These are phyloP conservation scores for Cyanodermella asteris DNA, from an alignment of 2,329 filamentous ascomycete genomes.

Conservation along the genomic window DNA sequence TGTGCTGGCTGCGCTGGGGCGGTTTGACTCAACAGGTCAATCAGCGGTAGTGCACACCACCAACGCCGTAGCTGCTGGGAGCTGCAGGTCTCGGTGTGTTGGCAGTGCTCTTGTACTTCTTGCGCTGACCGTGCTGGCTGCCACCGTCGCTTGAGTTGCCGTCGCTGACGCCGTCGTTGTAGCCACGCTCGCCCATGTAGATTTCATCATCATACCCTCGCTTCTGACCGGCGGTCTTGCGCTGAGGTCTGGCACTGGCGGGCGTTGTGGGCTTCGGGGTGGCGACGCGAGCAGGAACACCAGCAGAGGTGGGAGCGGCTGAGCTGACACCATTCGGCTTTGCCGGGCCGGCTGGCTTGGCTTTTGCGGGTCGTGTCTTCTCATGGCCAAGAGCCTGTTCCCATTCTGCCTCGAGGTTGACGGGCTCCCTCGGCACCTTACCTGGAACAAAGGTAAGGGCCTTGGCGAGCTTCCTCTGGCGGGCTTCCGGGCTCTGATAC, in stretches of 20 bases:
- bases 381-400: constrained; percentile 27
- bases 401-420: constrained; percentile 26
- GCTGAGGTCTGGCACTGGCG: constrained; percentile 20
- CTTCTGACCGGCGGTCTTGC: constrained; percentile 26
- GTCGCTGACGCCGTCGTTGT: no score
- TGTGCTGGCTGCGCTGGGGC: no score
- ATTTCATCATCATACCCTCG: constrained; percentile 27
- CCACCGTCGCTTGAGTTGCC: no score
- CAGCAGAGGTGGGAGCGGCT: constrained; percentile 11
- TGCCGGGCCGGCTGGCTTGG: constrained; percentile 10
- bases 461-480: constrained; percentile 18
- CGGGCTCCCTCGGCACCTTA: no score
- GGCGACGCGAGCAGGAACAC: constrained; percentile 6
- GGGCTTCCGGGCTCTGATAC: constrained; percentile 18
- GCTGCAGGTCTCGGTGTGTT: no score
- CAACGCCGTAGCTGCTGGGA: no score
- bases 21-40: no score
- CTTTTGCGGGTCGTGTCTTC: constrained; percentile 17
- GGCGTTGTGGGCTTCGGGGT: constrained; percentile 4
- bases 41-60: no score
- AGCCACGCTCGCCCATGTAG: no score
- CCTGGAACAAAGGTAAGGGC: constrained; percentile 28
- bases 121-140: no score
- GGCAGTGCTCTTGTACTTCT: no score
- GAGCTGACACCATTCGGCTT: constrained; percentile 12